Evolutionary conservation across 2,329 filamentous ascomycete genomes (phyloP), one percentile per base, ranked within the genome.

Genomic region (Rutstroemia sp.): DNA sequence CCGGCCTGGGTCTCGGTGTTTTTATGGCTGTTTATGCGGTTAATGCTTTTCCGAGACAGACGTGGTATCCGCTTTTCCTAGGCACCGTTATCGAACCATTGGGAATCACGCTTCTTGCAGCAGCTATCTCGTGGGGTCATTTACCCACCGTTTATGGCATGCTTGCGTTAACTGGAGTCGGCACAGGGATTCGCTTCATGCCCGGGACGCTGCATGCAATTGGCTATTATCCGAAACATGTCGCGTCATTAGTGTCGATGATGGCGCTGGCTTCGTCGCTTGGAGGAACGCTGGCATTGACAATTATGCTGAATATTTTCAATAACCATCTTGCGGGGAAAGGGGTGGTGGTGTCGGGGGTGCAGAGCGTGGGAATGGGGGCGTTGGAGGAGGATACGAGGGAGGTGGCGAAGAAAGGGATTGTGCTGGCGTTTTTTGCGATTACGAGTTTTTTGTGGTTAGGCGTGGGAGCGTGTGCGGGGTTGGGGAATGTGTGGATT

Each of bases 261-360:
- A 76, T 85, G 68, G 74, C 77, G 0, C 80, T 88, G 53, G 76
- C 82, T 2, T 57, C 80, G 16, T 81, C 82, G 0, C 78, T 88
- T 23, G 84, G 86, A 3, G 84, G 85, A 12, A 86, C 83, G 0
- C 69, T 88, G 2, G 79, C 79, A 0, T 73, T 87, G 47, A 85
- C 84, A 0, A 76, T 88, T 63, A 87, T 88, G 84, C 78, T 82
- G 14, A 77, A 79, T 8, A 83, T 88, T 1, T 87, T 87, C 68
- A 86, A 86, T 65, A 88, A 88, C 59, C 71, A 68, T 4, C 27
- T 57, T 12, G 69, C 69, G 2, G 30, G 19, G 5, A 54, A 40
- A 45, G 66, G 51, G 38, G 64, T 49, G 65, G 71, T 56, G 58
- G 49, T 58, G 2, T 57, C 42, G 2, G 45, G 44, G 19, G 19